Base-by-base conservation (phyloP, 1,139 yeast genomes). In the Taiozyma onychis region DNA sequence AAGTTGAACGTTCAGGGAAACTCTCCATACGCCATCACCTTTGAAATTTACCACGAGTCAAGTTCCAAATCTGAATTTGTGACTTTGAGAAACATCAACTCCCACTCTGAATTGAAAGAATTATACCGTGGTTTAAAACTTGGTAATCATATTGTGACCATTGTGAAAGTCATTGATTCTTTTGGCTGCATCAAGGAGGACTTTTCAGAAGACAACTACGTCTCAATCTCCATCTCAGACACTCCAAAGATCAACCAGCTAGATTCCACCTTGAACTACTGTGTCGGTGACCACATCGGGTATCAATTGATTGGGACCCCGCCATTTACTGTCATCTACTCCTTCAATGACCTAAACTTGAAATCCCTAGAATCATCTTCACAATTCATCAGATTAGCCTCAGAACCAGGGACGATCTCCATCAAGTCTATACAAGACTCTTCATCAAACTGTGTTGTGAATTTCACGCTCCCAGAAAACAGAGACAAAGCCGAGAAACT, bases 201-300 rank as follows among this genome's bases (percentile, higher is more conserved):
- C n/a, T 68, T 77, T 46, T 57, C 68, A 7, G 66, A 68, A 4
- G 64, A 68, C 42, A 73, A 72, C 56, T 62, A 64, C 46, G 58
- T 72, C 45, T 70, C 73, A 21, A 73, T 88, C 41, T 75, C 81
- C 1, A 78, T 91, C 6, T 83, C 93, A 1, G 91, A 88, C 55
- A 83, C 84, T 4, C 97, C 98, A 10, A 77, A 80, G 54, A 81
- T 90, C 9, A 68, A 70, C 51, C 67, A 75, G 24, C 57, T 72
- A 9, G 71, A 70, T 11, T 66, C 76, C 1, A 64, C 67, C 22
- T 69, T 71, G 34, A 75, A 77, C 58, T 86, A 82, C 61, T 93
- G 99, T 76, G 97, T 91, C 39, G 99, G 99, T 4, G 98, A 93
- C 55, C 86, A 88, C 56, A 80, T 93, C 28, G 76, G 85, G 0